Conservation (phyloP, 2,329 filamentous ascomycete genomes). For the Monilinia laxa region DNA sequence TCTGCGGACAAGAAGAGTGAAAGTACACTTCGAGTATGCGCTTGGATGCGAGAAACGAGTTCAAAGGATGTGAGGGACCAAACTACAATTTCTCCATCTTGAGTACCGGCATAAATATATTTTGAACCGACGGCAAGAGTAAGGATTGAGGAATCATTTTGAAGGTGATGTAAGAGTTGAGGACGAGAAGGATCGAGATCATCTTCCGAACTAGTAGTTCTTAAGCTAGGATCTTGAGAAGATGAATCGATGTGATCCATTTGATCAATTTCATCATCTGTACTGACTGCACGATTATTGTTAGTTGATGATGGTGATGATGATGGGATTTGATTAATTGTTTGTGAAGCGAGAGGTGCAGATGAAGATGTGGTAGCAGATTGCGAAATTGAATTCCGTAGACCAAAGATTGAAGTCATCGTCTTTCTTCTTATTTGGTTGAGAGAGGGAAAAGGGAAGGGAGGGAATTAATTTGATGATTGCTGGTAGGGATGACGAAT, state of each 20-base stretch:
- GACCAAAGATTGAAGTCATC: slow-evolving; percentile 24
- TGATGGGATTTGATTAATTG: background rate
- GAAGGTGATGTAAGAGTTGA: slow-evolving; percentile 70
- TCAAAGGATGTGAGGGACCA: slow-evolving; percentile 91
- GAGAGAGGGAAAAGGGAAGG: too few species aligned
- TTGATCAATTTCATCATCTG: slow-evolving; percentile 13
- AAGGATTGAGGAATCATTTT: slow-evolving; percentile 77
- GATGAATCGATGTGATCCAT: background rate
- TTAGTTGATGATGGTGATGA: background rate
- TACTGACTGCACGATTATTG: slow-evolving; percentile 6
- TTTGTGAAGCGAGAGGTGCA: background rate
- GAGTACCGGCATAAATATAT: slow-evolving; percentile 86
- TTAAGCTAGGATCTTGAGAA: slow-evolving; percentile 4
- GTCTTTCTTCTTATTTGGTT: background rate
- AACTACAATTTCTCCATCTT: slow-evolving; percentile 88
- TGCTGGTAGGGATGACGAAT: too few species aligned
- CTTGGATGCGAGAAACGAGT: slow-evolving; percentile 74
- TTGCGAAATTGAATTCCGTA: background rate
- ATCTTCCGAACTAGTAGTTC: slow-evolving; percentile 27
- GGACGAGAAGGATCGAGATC: slow-evolving; percentile 43
- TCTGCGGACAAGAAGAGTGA: slow-evolving; percentile 78
- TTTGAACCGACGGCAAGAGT: slow-evolving; percentile 77
- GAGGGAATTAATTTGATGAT: background rate
- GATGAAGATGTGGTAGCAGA: background rate
- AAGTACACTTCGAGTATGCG: slow-evolving; percentile 88